A percentile compares a stretch with the other conserved stretches of the same genome.
Conservation (phyloP, 2,329 filamentous ascomycete species). For the Fragosphaeria purpurea region DNA sequence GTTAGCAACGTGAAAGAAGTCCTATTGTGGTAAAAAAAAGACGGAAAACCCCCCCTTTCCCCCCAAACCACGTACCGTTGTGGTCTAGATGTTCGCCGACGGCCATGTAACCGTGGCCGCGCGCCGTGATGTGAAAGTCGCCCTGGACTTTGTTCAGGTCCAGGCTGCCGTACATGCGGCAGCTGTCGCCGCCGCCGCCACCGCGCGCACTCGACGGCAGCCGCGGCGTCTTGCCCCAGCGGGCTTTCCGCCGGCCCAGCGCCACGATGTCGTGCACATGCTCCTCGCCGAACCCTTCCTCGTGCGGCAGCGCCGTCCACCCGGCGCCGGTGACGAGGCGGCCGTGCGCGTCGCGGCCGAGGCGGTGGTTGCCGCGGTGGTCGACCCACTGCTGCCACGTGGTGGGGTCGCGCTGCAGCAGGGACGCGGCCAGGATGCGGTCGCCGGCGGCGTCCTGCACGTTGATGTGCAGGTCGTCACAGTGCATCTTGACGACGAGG, state of each 20-base stretch:
- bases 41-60: too few relatives aligned
- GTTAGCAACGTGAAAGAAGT: background rate
- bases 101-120: slow-evolving; percentile 90
- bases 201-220: slow-evolving; percentile 45
- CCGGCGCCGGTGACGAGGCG: slow-evolving; percentile 46
- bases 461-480: slow-evolving; percentile 83
- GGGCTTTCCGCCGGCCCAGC: slow-evolving; percentile 51
- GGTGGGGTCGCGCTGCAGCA: slow-evolving; percentile 67
- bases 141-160: slow-evolving; percentile 95
- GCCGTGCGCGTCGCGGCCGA: slow-evolving; percentile 47
- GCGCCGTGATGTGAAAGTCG: slow-evolving; percentile 93
- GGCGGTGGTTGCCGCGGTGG: slow-evolving; percentile 52
- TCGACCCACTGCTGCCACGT: slow-evolving; percentile 76
- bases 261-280: slow-evolving; percentile 88
- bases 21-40: background rate
- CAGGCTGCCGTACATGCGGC: slow-evolving; percentile 80
- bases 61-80: slow-evolving; percentile 42
- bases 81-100: slow-evolving; percentile 74
- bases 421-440: slow-evolving; percentile 70
- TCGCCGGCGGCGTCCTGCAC: slow-evolving; percentile 94
- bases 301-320: slow-evolving; percentile 41
- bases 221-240: slow-evolving; percentile 66
- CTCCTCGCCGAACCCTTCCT: slow-evolving; percentile 65
- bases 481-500: slow-evolving; percentile 82
- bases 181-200: slow-evolving; percentile 51